phyloP scores from a whole-genome alignment of 2,329 filamentous ascomycete species.

The Nothophaeocryptopus gaeumannii region DNA sequence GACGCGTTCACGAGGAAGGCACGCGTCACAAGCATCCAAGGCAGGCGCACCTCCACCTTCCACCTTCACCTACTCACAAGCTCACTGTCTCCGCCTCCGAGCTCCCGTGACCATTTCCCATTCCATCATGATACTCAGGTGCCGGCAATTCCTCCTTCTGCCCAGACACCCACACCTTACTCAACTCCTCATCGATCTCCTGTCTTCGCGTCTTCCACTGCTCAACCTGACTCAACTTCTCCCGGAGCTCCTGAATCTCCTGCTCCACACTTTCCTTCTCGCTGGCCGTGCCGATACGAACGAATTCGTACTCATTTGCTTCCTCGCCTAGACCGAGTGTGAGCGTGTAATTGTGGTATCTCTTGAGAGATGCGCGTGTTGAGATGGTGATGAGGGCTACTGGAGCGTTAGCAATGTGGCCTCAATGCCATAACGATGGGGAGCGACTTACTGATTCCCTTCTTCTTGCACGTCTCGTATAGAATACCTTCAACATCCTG shows the following conservation, averaged over 20 bases:
- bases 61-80: not conserved
- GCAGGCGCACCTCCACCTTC: too few species aligned
- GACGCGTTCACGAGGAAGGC: too few species aligned
- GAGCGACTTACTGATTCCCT: slow-evolving; percentile 75
- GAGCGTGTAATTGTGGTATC: slow-evolving; percentile 91
- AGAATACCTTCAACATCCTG: slow-evolving; percentile 90
- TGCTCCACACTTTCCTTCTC: slow-evolving; percentile 93
- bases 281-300: slow-evolving; percentile 86
- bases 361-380: slow-evolving; percentile 88
- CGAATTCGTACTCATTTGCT: slow-evolving; percentile 87
- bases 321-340: slow-evolving; percentile 75
- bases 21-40: too few species aligned
- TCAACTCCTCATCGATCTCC: slow-evolving; percentile 81
- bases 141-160: slow-evolving; percentile 32
- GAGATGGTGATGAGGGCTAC: slow-evolving; percentile 89
- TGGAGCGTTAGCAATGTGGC: slow-evolving; percentile 2
- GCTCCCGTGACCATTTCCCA: slow-evolving; percentile 9
- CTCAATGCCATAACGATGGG: not conserved
- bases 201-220: slow-evolving; percentile 74
- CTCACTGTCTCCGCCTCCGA: slow-evolving; percentile 16
- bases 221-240: slow-evolving; percentile 76
- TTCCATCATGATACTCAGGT: slow-evolving; percentile 18
- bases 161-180: slow-evolving; percentile 57
- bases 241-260: slow-evolving; percentile 79
- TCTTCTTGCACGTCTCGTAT: slow-evolving; percentile 89